A percentile compares a stretch with the other conserved stretches of the same genome.
phyloP scores from a whole-genome alignment of 495 filamentous ascomycete species.

The Rhypophila decipiens region DNA sequence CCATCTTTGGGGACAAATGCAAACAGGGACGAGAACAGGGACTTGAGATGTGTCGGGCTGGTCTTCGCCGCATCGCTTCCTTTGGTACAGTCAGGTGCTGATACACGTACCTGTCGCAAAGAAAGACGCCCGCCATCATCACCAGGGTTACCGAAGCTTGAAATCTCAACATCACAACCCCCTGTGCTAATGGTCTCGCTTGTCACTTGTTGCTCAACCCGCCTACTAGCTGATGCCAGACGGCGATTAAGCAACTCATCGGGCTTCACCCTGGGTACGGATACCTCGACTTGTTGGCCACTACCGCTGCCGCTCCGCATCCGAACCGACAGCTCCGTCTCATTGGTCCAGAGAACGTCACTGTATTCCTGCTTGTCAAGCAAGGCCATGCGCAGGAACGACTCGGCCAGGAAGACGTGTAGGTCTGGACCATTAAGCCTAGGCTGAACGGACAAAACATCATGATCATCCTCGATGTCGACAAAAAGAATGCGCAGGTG shows the following conservation, averaged over 20 bases:
- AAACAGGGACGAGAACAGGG: not conserved
- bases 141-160: not conserved
- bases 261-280: not conserved
- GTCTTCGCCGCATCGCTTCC: not conserved
- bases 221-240: not conserved
- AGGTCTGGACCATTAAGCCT: not conserved
- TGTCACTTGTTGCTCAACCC: not conserved
- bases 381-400: not conserved
- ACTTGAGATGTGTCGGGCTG: not conserved
- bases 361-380: not conserved
- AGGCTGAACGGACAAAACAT: not conserved
- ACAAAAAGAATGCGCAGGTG: not conserved
- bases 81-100: not conserved
- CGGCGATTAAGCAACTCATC: not conserved
- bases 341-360: constrained; percentile 1
- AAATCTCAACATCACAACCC: not conserved
- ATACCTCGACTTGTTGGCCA: not conserved
- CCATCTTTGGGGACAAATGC: not conserved
- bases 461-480: not conserved
- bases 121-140: not conserved
- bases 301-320: not conserved
- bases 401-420: not conserved
- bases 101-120: not conserved
- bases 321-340: not conserved
- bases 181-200: not conserved